Evolutionary conservation across 768 basidiomycete genomes (phyloP).

Genomic region (Russula virescens): DNA sequence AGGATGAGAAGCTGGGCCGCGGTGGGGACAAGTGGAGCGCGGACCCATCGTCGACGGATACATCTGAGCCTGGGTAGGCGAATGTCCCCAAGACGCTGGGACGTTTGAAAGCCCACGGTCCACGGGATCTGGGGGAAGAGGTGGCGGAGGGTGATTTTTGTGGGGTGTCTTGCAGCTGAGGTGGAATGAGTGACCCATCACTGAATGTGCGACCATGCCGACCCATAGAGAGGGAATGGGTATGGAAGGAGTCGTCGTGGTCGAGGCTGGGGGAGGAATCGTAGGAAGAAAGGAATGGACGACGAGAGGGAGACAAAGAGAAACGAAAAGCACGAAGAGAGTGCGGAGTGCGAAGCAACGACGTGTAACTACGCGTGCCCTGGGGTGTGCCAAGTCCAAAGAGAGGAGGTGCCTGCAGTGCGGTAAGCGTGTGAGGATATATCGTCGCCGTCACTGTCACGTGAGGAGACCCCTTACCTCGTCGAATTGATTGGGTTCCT

Average conservation of each 20-base stretch:
- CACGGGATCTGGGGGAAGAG: slow-evolving; percentile 13
- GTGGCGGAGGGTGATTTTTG: slow-evolving; percentile 2
- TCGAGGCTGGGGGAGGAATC: slow-evolving; percentile 33
- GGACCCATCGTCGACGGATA: slow-evolving; percentile 29
- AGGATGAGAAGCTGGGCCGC: slow-evolving; percentile 26
- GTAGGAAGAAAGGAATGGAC: slow-evolving; percentile 34
- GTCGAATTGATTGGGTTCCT: slow-evolving; percentile 8
- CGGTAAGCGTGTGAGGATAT: slow-evolving; percentile 10
- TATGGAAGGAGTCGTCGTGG: slow-evolving; percentile 25
- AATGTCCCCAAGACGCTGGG: slow-evolving; percentile 64
- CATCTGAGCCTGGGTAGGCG: slow-evolving; percentile 35
- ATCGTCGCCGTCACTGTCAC: slow-evolving; percentile 12
- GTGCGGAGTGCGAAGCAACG: slow-evolving; percentile 34
- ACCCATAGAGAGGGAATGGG: slow-evolving; percentile 5
- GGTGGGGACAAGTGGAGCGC: slow-evolving; percentile 31
- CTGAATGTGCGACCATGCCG: slow-evolving; percentile 38
- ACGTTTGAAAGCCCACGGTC: slow-evolving; percentile 31
- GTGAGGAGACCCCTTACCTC: slow-evolving; percentile 15
- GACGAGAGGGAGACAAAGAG: slow-evolving; percentile 39
- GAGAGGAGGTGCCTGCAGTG: slow-evolving; percentile 21
- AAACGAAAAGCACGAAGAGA: slow-evolving; percentile 40
- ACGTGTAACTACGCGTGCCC: slow-evolving; percentile 32
- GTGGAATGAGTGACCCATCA: slow-evolving; percentile 9
- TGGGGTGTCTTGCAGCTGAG: background rate
- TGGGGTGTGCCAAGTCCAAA: slow-evolving; percentile 27